Evolutionary conservation across 2,329 filamentous ascomycete genomes (phyloP), one percentile per base, ranked within the genome.

Genomic region (Trichophyton equinum): DNA sequence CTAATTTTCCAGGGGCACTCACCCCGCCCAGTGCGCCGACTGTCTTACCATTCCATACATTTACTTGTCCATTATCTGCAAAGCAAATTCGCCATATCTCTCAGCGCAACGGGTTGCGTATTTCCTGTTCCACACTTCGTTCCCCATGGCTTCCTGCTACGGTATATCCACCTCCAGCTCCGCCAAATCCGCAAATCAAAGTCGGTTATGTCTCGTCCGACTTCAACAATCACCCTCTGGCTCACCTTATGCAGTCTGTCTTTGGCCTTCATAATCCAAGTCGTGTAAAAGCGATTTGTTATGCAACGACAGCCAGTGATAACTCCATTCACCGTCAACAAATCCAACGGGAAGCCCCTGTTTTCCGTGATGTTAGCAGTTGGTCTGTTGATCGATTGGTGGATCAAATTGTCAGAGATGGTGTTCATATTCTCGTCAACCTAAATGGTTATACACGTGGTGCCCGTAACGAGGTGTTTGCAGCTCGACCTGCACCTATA

Each of bases 391-490:
- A 96, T 70, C 85, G 82, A 62, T 78, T 99, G 1, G 86, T 97
- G 9, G 81, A 87, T 47, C 91, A 96, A 72, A 96, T 99, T 63
- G 82, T 92, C 44, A 76, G 83, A 51, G 94, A 99, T 70, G 85
- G 86, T 5, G 94, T 99, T 58, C 94, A 99, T 70, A 94, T 99
- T 47, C 81, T 99, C 20, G 85, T 99, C 68, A 99, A 99, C 65
- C 80, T 99, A n/a, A 99, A 99, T 68, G 94, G 94, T 9, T 99
- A 99, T 72, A 99, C 94, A 0, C 83, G 94, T 60, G 94, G 94
- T 33, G 94, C 94, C n/a, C 85, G 91, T 25, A 99, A 99, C 67
- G 94, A 99, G 71, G 87, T 99, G 3, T 99, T 99, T 72, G 94
- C 94, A 22, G 94, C 94, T 22, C 85, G 95, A 27, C 90, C 94